Evolutionary conservation across 228 moss, liverwort and hornwort genomes (phyloP).

Genomic region (Sphagnum magellanicum): DNA sequence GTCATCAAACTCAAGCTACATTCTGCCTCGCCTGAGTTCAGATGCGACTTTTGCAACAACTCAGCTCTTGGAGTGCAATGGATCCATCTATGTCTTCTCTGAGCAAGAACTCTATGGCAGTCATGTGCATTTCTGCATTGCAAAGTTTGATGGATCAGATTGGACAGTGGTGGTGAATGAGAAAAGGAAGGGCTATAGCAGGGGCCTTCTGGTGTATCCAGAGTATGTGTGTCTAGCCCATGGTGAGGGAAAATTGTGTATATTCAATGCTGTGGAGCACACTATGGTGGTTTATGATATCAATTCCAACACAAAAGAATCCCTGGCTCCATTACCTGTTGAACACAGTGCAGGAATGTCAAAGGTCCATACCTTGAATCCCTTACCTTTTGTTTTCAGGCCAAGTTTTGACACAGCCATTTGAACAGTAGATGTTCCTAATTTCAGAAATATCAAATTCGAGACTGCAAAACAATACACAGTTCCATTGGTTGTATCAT

Average conservation of each 20-base stretch:
- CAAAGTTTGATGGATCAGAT: background rate
- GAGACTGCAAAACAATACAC: too few species aligned
- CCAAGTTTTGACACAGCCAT: conserved; percentile 10
- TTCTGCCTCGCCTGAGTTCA: background rate
- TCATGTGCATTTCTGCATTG: conserved; percentile 21
- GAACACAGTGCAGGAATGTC: conserved; percentile 5
- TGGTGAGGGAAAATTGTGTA: conserved; percentile 16
- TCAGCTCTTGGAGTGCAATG: conserved; percentile 22
- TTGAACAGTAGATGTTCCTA: background rate
- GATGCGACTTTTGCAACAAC: conserved; percentile 16
- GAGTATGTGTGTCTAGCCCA: conserved; percentile 28
- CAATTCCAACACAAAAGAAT: background rate
- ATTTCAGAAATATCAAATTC: too few species aligned
- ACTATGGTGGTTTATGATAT: conserved; percentile 14
- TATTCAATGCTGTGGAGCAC: conserved; percentile 32
- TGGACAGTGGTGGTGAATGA: conserved; percentile 17
- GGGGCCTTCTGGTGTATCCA: conserved; percentile 31
- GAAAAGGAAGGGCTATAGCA: conserved; percentile 13
- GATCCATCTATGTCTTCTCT: conserved; percentile 23
- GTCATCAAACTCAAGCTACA: background rate
- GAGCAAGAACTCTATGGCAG: conserved; percentile 44
- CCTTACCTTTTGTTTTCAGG: conserved; percentile 8
- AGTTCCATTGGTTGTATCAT: too few species aligned
- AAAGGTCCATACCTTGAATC: conserved; percentile 20
- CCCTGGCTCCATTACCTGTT: background rate